phyloP scores from a whole-genome alignment of 192 early-diverging fungal genomes.

The Linnemannia exigua region DNA sequence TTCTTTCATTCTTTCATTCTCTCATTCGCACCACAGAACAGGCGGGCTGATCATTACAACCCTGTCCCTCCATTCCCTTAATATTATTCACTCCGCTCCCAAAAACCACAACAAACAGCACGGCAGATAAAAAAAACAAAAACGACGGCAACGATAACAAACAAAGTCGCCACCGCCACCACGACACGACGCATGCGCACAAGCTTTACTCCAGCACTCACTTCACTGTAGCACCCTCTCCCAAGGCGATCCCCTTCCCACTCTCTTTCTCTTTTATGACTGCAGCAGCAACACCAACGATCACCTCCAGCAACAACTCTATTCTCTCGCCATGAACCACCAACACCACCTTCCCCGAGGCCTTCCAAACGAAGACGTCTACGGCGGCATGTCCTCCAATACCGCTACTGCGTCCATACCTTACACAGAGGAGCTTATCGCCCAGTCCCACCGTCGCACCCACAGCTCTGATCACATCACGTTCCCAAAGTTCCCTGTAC shows the following conservation, averaged over 20 bases:
- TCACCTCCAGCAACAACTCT: neutral
- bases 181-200: neutral
- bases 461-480: conserved; percentile 31
- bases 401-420: neutral
- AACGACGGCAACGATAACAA: too few species aligned
- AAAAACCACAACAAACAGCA: neutral
- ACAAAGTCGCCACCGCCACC: neutral
- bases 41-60: neutral
- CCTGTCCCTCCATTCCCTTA: too few species aligned
- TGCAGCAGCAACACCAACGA: neutral
- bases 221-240: neutral
- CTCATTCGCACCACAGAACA: too few species aligned
- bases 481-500: conserved; percentile 24
- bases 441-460: conserved; percentile 20
- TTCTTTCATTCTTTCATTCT: neutral
- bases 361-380: neutral
- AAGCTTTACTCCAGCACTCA: neutral
- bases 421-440: neutral
- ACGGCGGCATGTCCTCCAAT: neutral
- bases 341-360: neutral
- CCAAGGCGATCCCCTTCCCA: neutral
- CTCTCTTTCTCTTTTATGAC: neutral
- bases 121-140: neutral
- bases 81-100: neutral
- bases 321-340: neutral